Percentiles rank a stretch among this genome's conserved stretches.
phyloP scores from a whole-genome alignment of 805 yeast genomes.

The Maudiozyma saulgeensis region DNA sequence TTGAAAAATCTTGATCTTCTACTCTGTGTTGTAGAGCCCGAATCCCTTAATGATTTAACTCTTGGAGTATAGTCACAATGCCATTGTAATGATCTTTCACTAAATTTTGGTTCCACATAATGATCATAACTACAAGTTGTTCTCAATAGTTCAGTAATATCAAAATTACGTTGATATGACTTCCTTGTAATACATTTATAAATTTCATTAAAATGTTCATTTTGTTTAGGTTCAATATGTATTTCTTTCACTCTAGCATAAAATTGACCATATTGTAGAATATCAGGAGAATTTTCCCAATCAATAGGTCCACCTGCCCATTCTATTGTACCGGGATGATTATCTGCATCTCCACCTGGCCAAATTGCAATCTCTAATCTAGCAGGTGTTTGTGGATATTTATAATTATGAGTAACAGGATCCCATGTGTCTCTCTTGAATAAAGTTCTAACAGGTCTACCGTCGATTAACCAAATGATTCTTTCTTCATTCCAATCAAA shows the following conservation, averaged over 20 bases:
- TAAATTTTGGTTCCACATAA: neutral
- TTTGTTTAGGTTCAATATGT: conserved; percentile 52
- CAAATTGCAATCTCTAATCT: conserved; percentile 66
- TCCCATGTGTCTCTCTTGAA: conserved; percentile 54
- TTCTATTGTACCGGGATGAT: conserved; percentile 54
- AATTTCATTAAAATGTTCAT: conserved; percentile 10
- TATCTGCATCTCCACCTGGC: conserved; percentile 59
- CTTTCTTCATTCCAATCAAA: conserved; percentile 75
- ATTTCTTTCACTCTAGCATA: conserved; percentile 52
- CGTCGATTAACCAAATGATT: conserved; percentile 67
- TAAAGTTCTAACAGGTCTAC: conserved; percentile 52
- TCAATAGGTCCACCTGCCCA: conserved; percentile 88
- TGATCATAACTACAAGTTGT: conserved; percentile 6
- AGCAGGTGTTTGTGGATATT: conserved; percentile 68
- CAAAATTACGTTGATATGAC: neutral
- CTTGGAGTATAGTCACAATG: conserved; percentile 14
- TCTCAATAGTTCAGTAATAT: conserved; percentile 2
- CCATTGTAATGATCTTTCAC: conserved; percentile 11
- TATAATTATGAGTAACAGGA: conserved; percentile 41
- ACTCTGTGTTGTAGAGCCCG: neutral
- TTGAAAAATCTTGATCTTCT: neutral
- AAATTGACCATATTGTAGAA: conserved; percentile 64
- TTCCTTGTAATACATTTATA: conserved; percentile 6
- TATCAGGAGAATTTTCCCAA: conserved; percentile 68
- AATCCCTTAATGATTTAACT: neutral